phyloP scores from a whole-genome alignment of 768 basidiomycete species.

The Boletus vinaceobasis region DNA sequence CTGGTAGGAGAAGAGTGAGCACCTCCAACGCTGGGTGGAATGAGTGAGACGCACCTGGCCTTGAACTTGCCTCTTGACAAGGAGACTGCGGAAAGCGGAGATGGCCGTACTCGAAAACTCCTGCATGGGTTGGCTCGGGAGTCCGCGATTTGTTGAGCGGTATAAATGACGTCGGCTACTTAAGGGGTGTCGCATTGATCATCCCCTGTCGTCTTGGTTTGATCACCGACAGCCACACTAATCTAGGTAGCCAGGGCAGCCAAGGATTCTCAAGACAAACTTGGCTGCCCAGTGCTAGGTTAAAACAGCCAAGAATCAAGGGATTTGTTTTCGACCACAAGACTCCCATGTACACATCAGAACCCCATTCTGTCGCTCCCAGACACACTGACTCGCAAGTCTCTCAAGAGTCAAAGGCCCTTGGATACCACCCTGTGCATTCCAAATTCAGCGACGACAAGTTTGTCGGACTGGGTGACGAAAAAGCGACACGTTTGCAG shows the following conservation, averaged over 20 bases:
- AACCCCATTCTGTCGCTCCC: too few species aligned
- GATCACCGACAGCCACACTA: not conserved
- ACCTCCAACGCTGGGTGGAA: not conserved
- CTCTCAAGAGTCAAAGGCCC: not conserved
- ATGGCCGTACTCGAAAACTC: slow-evolving; percentile 48
- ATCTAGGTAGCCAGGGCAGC: too few species aligned
- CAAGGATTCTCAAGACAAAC: too few species aligned
- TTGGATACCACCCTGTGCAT: not conserved
- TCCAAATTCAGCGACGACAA: too few species aligned
- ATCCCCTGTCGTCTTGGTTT: not conserved
- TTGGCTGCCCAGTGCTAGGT: too few species aligned
- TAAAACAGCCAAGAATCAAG: too few species aligned
- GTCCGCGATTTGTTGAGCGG: not conserved
- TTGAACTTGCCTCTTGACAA: slow-evolving; percentile 19
- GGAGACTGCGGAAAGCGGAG: slow-evolving; percentile 9
- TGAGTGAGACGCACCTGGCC: slow-evolving; percentile 24
- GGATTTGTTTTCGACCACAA: too few species aligned
- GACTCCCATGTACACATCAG: too few species aligned
- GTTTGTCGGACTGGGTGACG: too few species aligned
- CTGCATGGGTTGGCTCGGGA: slow-evolving; percentile 22
- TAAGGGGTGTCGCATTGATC: not conserved
- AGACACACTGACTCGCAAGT: not conserved
- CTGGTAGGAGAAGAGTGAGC: slow-evolving; percentile 33
- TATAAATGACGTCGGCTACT: not conserved
- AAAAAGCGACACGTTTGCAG: not conserved